Percentiles rank a stretch among this genome's conserved stretches.
phyloP scores from a whole-genome alignment of 2,329 filamentous ascomycete species.

The Penicillium sp. region DNA sequence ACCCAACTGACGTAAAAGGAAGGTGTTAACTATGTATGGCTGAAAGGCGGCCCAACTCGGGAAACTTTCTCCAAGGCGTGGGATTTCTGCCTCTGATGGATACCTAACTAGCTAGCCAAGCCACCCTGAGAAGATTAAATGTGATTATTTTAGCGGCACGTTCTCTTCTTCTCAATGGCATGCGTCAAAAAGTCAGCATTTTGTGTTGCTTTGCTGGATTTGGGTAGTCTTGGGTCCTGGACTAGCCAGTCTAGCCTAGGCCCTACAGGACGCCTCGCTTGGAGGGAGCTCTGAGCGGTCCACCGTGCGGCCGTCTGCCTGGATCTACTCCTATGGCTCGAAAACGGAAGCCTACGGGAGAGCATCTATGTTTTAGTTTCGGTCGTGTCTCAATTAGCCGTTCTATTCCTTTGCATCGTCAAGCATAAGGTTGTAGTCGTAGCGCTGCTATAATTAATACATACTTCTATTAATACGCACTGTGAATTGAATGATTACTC shows the following conservation, averaged over 20 bases:
- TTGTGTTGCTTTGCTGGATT: not conserved
- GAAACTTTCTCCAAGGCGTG: not conserved
- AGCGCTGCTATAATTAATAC: no score
- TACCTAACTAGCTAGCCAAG: no score
- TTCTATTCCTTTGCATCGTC: no score
- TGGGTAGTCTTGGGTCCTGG: not conserved
- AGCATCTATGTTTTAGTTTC: not conserved
- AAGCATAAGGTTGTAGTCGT: no score
- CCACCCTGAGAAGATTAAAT: no score
- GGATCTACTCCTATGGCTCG: no score
- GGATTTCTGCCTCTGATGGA: not conserved
- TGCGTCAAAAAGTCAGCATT: not conserved
- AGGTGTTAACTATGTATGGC: not conserved
- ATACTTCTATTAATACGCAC: no score
- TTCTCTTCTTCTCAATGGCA: not conserved
- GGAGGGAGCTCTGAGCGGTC: constrained; percentile 5
- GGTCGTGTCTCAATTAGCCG: no score
- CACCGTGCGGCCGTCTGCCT: not conserved
- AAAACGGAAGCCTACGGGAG: not conserved
- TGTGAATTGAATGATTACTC: no score
- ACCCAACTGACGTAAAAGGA: not conserved
- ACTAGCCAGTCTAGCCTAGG: not conserved
- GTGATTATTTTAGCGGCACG: no score
- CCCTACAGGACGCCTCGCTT: constrained; percentile 6
- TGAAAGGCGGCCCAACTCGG: not conserved